These are phyloP conservation scores for Reticulascus tulasneorum DNA, from an alignment of 2,329 filamentous ascomycete species.

Conservation along the genomic window DNA sequence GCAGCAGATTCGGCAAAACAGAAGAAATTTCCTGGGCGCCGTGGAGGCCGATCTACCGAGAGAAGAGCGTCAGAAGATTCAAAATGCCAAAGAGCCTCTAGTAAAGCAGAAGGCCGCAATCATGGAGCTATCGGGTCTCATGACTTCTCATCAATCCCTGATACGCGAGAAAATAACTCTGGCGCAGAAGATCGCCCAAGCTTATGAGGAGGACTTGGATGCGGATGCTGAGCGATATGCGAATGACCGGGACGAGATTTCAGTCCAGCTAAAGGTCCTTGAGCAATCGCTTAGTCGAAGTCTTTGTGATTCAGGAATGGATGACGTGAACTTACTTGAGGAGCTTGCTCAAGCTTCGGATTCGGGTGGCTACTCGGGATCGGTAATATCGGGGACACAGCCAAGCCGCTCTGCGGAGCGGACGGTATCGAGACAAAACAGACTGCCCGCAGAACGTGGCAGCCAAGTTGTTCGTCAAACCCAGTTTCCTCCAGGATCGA, in stretches of 20 bases:
- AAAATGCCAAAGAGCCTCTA: conserved; percentile 45
- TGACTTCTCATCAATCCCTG: conserved; percentile 38
- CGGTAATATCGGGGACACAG: conserved; percentile 20
- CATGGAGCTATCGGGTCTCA: conserved; percentile 34
- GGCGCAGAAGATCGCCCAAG: conserved; percentile 41
- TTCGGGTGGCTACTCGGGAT: conserved; percentile 17
- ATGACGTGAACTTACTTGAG: conserved; percentile 35
- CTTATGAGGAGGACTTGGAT: conserved; percentile 47
- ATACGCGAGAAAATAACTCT: conserved; percentile 41
- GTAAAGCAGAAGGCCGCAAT: conserved; percentile 42
- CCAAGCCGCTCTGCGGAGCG: conserved; percentile 17
- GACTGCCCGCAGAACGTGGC: conserved; percentile 23
- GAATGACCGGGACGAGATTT: conserved; percentile 43
- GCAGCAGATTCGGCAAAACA: conserved; percentile 41
- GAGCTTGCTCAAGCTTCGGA: too few species aligned
- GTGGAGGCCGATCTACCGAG: too few species aligned
- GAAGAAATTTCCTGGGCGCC: conserved; percentile 43
- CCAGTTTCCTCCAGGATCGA: conserved; percentile 30
- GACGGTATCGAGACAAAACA: not conserved
- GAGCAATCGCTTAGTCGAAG: conserved; percentile 37
- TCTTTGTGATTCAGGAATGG: conserved; percentile 42
- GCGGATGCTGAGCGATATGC: conserved; percentile 53
- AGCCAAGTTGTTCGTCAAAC: conserved; percentile 52
- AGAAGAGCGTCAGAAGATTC: conserved; percentile 42
- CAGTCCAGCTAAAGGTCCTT: conserved; percentile 33